Conservation (phyloP, 441 rosid genomes). For the Pelargonium citronellum region DNA sequence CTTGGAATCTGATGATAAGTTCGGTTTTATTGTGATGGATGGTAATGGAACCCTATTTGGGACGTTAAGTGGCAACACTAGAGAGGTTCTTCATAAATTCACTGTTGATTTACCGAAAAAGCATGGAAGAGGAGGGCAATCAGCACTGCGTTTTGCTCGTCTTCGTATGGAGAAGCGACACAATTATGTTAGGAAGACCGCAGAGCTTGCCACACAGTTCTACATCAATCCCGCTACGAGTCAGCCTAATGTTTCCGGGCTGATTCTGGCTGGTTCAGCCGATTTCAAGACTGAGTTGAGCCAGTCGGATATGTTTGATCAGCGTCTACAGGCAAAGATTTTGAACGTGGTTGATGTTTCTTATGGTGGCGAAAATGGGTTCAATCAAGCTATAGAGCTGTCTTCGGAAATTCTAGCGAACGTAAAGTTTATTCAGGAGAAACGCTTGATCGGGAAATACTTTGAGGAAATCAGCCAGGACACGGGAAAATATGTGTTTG, state of each 20-base stretch:
- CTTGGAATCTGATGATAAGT: constrained; percentile 15
- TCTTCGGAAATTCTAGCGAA: constrained; percentile 15
- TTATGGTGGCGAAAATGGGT: constrained; percentile 20
- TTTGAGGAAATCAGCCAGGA: constrained; percentile 24
- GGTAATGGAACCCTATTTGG: constrained; percentile 23
- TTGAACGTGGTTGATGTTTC: constrained; percentile 18
- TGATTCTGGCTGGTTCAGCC: constrained; percentile 20
- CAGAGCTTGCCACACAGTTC: constrained; percentile 16
- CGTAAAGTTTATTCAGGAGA: constrained; percentile 18
- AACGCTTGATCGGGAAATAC: constrained; percentile 13
- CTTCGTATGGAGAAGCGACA: constrained; percentile 23
- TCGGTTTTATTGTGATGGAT: constrained; percentile 18
- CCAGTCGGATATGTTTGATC: constrained; percentile 19
- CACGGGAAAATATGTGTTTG: constrained; percentile 18
- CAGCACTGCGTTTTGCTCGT: constrained; percentile 17
- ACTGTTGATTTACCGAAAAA: constrained; percentile 22
- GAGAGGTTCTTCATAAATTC: constrained; percentile 17
- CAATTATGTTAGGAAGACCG: constrained; percentile 19
- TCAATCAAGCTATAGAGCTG: constrained; percentile 18
- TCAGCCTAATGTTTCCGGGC: constrained; percentile 16
- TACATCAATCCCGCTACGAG: constrained; percentile 15
- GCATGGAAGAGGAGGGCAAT: constrained; percentile 24
- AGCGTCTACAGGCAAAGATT: constrained; percentile 19
- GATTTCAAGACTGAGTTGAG: constrained; percentile 22
- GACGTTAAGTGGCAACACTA: constrained; percentile 13